phyloP scores from a whole-genome alignment of 805 yeast genomes.

The Spathaspora girioi region DNA sequence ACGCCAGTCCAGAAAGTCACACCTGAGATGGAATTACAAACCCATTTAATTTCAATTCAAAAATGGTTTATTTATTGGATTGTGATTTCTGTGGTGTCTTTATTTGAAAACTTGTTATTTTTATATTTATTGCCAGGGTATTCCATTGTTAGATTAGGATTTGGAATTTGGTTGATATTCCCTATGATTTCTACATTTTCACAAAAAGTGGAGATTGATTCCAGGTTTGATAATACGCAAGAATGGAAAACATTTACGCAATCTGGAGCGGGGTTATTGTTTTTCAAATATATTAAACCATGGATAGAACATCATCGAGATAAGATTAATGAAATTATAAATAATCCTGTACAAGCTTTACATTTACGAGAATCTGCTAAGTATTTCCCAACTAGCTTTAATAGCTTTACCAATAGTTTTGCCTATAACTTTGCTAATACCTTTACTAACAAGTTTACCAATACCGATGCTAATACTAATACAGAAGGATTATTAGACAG shows the following conservation, averaged over 20 bases:
- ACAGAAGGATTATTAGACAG: constrained; percentile 3
- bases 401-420: not conserved
- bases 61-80: constrained; percentile 62
- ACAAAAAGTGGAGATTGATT: constrained; percentile 7
- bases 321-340: constrained; percentile 1
- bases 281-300: constrained; percentile 28
- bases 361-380: not conserved
- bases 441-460: no score
- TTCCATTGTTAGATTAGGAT: constrained; percentile 42
- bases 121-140: constrained; percentile 57
- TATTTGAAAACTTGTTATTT: constrained; percentile 40
- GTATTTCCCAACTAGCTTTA: not conserved
- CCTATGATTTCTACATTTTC: constrained; percentile 26
- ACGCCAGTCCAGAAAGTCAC: not conserved
- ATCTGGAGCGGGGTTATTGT: constrained; percentile 32
- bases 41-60: constrained; percentile 25
- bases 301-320: constrained; percentile 7
- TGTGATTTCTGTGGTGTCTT: constrained; percentile 42
- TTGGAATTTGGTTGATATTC: constrained; percentile 59
- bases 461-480: not conserved
- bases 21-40: constrained; percentile 15
- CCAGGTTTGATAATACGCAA: constrained; percentile 10
- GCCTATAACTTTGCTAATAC: no score
- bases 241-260: constrained; percentile 28
- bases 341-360: constrained; percentile 7